Conservation (phyloP, 495 filamentous ascomycete species). For the Thermothielavioides terrestris region DNA sequence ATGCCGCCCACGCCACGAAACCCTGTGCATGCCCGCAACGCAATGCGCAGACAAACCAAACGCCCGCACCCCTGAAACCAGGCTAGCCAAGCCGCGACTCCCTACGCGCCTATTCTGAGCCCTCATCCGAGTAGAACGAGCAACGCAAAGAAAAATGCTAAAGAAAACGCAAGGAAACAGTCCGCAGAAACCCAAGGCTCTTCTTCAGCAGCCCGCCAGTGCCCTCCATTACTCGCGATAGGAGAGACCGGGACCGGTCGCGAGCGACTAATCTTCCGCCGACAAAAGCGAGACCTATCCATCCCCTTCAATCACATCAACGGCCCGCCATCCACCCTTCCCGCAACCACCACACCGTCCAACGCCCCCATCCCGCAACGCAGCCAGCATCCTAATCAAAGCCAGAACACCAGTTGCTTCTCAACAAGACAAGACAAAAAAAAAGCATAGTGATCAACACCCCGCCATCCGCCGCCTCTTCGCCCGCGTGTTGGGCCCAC, state of each 20-base stretch:
- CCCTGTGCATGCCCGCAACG: too few relatives aligned
- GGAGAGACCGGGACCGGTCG: too few relatives aligned
- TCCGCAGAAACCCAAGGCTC: too few relatives aligned
- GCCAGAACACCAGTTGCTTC: background rate
- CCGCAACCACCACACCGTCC: background rate
- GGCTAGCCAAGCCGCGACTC: too few relatives aligned
- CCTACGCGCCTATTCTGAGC: too few relatives aligned
- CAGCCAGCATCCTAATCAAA: background rate
- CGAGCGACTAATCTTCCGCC: too few relatives aligned
- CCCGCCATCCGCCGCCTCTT: background rate
- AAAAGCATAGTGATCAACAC: background rate
- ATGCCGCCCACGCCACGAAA: background rate
- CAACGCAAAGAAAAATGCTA: too few relatives aligned
- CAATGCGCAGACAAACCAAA: background rate
- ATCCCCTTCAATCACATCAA: background rate
- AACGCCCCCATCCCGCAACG: background rate
- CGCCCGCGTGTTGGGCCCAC: background rate
- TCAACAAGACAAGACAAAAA: too few relatives aligned
- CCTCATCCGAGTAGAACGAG: too few relatives aligned
- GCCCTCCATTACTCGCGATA: too few relatives aligned
- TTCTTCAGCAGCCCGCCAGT: too few relatives aligned
- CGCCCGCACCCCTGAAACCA: background rate
- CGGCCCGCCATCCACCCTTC: background rate
- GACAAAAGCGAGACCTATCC: background rate
- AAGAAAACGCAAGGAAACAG: too few relatives aligned